These are phyloP conservation scores for Lycium barbarum DNA, from an alignment of 257 asterid genomes.

Conservation along the genomic window DNA sequence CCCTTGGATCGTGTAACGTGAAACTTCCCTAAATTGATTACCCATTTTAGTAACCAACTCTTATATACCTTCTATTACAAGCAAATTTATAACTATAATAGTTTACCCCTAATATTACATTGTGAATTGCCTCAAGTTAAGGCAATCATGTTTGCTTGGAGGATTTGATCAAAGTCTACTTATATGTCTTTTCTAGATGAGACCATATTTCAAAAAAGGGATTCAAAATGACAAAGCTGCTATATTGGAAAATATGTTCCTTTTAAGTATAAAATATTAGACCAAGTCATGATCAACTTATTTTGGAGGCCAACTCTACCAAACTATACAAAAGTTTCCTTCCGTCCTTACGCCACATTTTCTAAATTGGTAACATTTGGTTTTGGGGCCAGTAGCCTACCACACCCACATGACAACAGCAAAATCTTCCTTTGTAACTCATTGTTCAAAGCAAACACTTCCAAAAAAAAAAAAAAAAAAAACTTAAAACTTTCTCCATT, in stretches of 20 bases:
- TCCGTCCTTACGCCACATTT: slow-evolving; percentile 30
- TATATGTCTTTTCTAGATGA: background rate
- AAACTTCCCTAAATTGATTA: background rate
- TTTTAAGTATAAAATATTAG: background rate
- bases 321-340: slow-evolving; percentile 42
- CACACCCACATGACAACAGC: slow-evolving; percentile 52
- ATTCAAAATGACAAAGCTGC: slow-evolving; percentile 7
- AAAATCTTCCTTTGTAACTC: slow-evolving; percentile 33
- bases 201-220: background rate
- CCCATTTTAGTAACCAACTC: slow-evolving; percentile 5
- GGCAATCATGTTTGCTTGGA: background rate
- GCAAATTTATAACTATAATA: background rate
- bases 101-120: background rate
- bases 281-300: slow-evolving; percentile 29
- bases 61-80: background rate
- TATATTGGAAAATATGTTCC: background rate
- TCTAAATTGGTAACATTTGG: slow-evolving; percentile 44
- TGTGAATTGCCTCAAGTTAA: background rate
- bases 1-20: background rate
- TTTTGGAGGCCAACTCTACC: slow-evolving; percentile 94
- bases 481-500: background rate
- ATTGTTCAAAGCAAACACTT: background rate
- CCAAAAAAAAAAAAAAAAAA: background rate
- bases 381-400: slow-evolving; percentile 78
- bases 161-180: background rate